phyloP scores from a whole-genome alignment of 192 early-diverging fungal genomes.

The Coemansia asiatica region DNA sequence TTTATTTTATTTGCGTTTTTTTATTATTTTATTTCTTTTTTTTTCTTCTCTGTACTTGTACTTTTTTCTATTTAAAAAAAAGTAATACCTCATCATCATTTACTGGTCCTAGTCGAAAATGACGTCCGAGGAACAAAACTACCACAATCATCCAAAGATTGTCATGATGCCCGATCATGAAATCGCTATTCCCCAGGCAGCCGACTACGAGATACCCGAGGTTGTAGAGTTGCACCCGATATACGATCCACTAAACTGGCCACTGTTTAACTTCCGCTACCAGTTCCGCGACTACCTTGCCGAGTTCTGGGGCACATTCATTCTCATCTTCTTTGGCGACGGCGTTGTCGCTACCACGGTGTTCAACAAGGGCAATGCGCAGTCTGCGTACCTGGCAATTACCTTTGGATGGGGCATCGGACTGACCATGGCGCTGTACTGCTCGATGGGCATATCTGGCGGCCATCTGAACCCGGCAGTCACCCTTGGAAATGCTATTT shows the following conservation, averaged over 20 bases:
- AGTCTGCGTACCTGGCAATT: slow-evolving; percentile 57
- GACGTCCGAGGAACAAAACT: slow-evolving; percentile 10
- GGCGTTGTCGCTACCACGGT: slow-evolving; percentile 61
- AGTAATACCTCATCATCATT: background rate
- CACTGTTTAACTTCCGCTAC: slow-evolving; percentile 32
- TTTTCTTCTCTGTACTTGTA: background rate
- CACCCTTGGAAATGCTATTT: slow-evolving; percentile 64
- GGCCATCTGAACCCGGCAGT: slow-evolving; percentile 81
- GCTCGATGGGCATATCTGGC: slow-evolving; percentile 66
- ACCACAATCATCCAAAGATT: slow-evolving; percentile 46
- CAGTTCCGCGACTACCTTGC: slow-evolving; percentile 63
- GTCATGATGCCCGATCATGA: slow-evolving; percentile 38
- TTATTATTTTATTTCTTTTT: background rate
- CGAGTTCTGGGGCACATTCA: slow-evolving; percentile 74
- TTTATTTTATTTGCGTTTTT: background rate
- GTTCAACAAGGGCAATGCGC: slow-evolving; percentile 46
- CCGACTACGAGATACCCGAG: slow-evolving; percentile 46
- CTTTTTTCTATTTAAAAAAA: background rate
- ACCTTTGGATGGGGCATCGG: slow-evolving; percentile 67
- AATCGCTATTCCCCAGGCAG: slow-evolving; percentile 34
- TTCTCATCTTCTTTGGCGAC: slow-evolving; percentile 65
- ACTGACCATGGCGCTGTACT: slow-evolving; percentile 63
- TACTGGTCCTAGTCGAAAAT: background rate
- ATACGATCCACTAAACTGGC: slow-evolving; percentile 54
- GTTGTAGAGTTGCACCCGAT: slow-evolving; percentile 29